Evolutionary conservation across 2,329 filamentous ascomycete species (phyloP).

Genomic region (Penicillium sp.): DNA sequence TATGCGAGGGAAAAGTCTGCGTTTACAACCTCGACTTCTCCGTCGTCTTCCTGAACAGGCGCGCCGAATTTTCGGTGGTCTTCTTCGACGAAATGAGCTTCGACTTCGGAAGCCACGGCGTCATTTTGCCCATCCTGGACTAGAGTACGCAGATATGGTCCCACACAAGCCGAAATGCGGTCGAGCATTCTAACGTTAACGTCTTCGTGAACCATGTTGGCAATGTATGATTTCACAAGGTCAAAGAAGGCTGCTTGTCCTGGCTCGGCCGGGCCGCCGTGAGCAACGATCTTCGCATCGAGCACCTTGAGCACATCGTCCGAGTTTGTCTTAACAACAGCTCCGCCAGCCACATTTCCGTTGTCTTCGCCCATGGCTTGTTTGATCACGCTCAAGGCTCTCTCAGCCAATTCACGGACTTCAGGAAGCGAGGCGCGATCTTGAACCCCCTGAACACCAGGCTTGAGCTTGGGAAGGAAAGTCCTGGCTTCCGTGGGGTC

Average conservation of each 20-base stretch:
- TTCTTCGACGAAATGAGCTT: slow-evolving; percentile 74
- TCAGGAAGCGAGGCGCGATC: slow-evolving; percentile 89
- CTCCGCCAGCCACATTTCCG: slow-evolving; percentile 43
- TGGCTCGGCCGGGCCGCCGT: slow-evolving; percentile 60
- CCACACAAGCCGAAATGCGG: slow-evolving; percentile 65
- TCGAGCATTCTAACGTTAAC: slow-evolving; percentile 75
- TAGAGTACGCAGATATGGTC: slow-evolving; percentile 71
- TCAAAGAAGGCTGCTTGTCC: slow-evolving; percentile 62
- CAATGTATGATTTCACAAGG: slow-evolving; percentile 68
- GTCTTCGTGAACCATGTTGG: slow-evolving; percentile 80
- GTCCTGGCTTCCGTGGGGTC: slow-evolving; percentile 90
- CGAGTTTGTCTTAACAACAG: slow-evolving; percentile 58
- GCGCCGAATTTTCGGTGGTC: slow-evolving; percentile 83
- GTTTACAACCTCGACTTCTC: slow-evolving; percentile 94
- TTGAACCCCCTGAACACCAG: slow-evolving; percentile 84
- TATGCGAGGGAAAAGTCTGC: slow-evolving; percentile 97
- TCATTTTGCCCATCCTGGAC: slow-evolving; percentile 61
- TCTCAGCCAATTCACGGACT: slow-evolving; percentile 81
- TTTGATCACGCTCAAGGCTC: slow-evolving; percentile 81
- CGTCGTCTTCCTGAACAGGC: slow-evolving; percentile 81
- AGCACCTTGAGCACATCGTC: slow-evolving; percentile 73
- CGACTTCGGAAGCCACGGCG: slow-evolving; percentile 67
- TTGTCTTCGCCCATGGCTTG: slow-evolving; percentile 78
- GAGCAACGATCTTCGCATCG: slow-evolving; percentile 70
- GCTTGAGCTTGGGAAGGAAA: slow-evolving; percentile 90